phyloP scores from a whole-genome alignment of 2,329 filamentous ascomycete species.

The Talaromyces pinophilus region DNA sequence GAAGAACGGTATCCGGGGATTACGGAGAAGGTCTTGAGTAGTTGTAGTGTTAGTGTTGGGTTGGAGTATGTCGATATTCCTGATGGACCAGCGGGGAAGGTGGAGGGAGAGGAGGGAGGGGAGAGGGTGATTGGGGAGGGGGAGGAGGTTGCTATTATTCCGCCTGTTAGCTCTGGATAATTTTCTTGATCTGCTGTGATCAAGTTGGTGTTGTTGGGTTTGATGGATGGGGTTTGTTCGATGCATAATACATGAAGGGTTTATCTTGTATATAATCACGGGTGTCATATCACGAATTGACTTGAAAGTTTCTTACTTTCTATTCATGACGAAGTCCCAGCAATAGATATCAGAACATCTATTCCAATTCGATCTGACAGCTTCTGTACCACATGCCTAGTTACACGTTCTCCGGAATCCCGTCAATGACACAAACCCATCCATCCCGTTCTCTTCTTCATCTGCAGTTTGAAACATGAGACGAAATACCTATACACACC shows the following conservation, averaged over 20 bases:
- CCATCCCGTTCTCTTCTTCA: background rate
- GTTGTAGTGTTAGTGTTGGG: conserved; percentile 46
- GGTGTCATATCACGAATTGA: too few species aligned
- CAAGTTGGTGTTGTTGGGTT: background rate
- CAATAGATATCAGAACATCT: background rate
- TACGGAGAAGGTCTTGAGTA: conserved; percentile 39
- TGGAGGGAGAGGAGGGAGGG: conserved; percentile 22
- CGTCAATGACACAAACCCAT: background rate
- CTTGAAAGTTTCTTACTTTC: too few species aligned
- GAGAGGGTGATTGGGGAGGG: conserved; percentile 37
- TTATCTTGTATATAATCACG: background rate
- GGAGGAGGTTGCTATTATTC: conserved; percentile 50
- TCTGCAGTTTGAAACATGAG: background rate
- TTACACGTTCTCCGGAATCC: background rate
- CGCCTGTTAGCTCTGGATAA: conserved; percentile 51
- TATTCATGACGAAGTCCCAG: too few species aligned
- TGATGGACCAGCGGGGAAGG: conserved; percentile 17
- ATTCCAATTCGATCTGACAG: background rate
- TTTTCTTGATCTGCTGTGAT: background rate
- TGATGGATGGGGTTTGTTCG: background rate
- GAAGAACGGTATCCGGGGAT: conserved; percentile 47
- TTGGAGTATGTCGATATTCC: conserved; percentile 48
- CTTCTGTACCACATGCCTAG: background rate
- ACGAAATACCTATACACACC: background rate
- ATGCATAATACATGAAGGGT: background rate